Percentiles rank a stretch among this genome's conserved stretches.
Conservation (phyloP, 2,329 filamentous ascomycete species). For the Malbranchea zuffiana region DNA sequence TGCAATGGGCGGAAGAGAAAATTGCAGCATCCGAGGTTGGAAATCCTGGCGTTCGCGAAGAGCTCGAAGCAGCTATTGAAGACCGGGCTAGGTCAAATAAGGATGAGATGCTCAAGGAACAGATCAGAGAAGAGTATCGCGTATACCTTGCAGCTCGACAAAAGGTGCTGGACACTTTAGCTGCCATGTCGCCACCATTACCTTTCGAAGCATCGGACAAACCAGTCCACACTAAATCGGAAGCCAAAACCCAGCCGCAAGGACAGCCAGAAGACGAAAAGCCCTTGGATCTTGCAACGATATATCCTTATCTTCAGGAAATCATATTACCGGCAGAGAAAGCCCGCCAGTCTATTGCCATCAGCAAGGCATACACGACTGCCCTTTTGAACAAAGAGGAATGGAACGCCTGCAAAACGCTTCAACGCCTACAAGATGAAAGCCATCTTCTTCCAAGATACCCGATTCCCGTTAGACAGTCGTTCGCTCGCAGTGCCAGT, state of each 20-base stretch:
- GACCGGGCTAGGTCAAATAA: constrained; percentile 17
- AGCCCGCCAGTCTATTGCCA: constrained; percentile 26
- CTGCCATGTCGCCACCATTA: constrained; percentile 28
- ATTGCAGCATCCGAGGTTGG: constrained; percentile 28
- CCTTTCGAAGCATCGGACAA: constrained; percentile 18
- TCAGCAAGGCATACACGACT: constrained; percentile 30
- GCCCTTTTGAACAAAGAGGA: constrained; percentile 31
- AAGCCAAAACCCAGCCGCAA: not conserved
- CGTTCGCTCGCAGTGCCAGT: constrained; percentile 26
- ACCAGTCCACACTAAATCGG: not conserved
- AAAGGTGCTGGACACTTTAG: constrained; percentile 26
- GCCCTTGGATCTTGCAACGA: constrained; percentile 4
- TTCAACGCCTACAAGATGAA: constrained; percentile 33
- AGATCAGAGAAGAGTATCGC: constrained; percentile 28
- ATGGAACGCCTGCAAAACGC: constrained; percentile 24
- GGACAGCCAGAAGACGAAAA: not conserved
- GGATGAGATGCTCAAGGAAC: constrained; percentile 25
- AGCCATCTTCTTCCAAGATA: constrained; percentile 36
- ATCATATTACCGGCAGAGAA: constrained; percentile 27
- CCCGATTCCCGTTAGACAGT: constrained; percentile 27
- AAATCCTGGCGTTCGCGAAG: constrained; percentile 21
- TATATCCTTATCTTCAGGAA: constrained; percentile 25
- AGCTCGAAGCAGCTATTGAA: constrained; percentile 18
- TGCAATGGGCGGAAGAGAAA: constrained; percentile 43
- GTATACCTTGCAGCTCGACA: constrained; percentile 29